Evolutionary conservation across 2,329 filamentous ascomycete genomes (phyloP).

Genomic region (Phyllosticta citribraziliensis): DNA sequence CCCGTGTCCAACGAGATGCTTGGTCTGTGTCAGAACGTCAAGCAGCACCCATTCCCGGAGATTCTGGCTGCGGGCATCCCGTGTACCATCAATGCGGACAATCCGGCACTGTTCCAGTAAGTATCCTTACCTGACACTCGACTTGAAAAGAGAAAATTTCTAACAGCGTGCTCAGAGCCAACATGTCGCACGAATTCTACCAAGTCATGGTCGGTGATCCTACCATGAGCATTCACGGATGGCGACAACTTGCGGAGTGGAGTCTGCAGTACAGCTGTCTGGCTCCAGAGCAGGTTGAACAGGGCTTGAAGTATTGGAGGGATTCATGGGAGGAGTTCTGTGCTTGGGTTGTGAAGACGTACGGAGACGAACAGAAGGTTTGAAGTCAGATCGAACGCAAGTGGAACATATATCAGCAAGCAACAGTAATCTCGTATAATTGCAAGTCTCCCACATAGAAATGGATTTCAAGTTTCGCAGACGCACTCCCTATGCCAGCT

Average conservation of each 20-base stretch:
- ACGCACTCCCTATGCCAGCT: neutral
- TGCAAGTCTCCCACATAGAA: no score
- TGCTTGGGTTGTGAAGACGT: constrained; percentile 37
- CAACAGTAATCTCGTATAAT: neutral
- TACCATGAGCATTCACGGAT: constrained; percentile 58
- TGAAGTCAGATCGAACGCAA: neutral
- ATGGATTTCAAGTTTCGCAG: no score
- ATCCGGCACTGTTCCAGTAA: constrained; percentile 61
- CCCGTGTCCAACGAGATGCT: constrained; percentile 70
- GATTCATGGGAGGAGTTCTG: constrained; percentile 51
- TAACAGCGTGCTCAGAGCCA: constrained; percentile 41
- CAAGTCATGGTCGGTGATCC: constrained; percentile 61
- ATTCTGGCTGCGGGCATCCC: constrained; percentile 63
- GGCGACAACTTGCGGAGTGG: constrained; percentile 51
- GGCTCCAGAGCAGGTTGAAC: constrained; percentile 26
- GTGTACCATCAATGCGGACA: constrained; percentile 66
- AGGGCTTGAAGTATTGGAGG: constrained; percentile 39
- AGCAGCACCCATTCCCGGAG: constrained; percentile 57
- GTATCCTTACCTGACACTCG: neutral
- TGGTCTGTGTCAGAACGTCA: constrained; percentile 55
- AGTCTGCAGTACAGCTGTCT: constrained; percentile 38
- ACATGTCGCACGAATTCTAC: constrained; percentile 67
- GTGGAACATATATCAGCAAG: neutral
- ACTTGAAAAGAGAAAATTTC: neutral
- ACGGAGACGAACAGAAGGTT: constrained; percentile 11